Percentiles rank a stretch among this genome's conserved stretches.
phyloP scores from a whole-genome alignment of 257 asterid species.

The Scutellaria galericulata region DNA sequence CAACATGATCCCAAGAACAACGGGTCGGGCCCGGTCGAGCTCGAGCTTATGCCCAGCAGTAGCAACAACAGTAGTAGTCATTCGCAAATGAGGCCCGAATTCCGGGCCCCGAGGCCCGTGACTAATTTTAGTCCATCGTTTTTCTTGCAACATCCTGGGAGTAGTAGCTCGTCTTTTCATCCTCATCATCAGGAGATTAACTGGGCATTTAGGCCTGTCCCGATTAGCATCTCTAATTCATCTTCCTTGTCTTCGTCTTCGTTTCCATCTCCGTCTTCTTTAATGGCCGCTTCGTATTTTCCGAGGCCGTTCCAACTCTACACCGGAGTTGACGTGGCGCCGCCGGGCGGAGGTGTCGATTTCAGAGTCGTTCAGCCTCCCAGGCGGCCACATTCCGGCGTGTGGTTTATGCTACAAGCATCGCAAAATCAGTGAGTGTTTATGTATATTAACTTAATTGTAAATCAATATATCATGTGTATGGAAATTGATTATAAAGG shows the following conservation, averaged over 20 bases:
- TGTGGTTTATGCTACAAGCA: slow-evolving; percentile 88
- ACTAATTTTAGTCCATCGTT: slow-evolving; percentile 39
- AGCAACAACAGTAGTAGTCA: slow-evolving; percentile 12
- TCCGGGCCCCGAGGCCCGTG: slow-evolving; percentile 44
- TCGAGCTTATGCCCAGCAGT: slow-evolving; percentile 57
- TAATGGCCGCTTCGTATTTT: slow-evolving; percentile 42
- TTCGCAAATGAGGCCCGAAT: slow-evolving; percentile 35
- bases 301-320: slow-evolving; percentile 56
- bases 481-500: not conserved
- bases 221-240: slow-evolving; percentile 32
- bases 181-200: slow-evolving; percentile 44
- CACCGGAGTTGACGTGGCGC: slow-evolving; percentile 42
- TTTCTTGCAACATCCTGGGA: slow-evolving; percentile 43
- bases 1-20: slow-evolving; percentile 24
- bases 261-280: slow-evolving; percentile 33
- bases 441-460: not conserved
- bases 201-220: slow-evolving; percentile 57
- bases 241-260: slow-evolving; percentile 32
- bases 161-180: slow-evolving; percentile 34
- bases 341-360: slow-evolving; percentile 37
- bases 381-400: slow-evolving; percentile 77
- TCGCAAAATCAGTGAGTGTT: slow-evolving; percentile 73
- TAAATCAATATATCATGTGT: not conserved
- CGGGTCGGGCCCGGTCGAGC: slow-evolving; percentile 51
- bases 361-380: slow-evolving; percentile 84